A percentile compares a stretch with the other conserved stretches of the same genome.
phyloP scores from a whole-genome alignment of 352 stramenopile genomes.

The Globisporangium heterothallicum region DNA sequence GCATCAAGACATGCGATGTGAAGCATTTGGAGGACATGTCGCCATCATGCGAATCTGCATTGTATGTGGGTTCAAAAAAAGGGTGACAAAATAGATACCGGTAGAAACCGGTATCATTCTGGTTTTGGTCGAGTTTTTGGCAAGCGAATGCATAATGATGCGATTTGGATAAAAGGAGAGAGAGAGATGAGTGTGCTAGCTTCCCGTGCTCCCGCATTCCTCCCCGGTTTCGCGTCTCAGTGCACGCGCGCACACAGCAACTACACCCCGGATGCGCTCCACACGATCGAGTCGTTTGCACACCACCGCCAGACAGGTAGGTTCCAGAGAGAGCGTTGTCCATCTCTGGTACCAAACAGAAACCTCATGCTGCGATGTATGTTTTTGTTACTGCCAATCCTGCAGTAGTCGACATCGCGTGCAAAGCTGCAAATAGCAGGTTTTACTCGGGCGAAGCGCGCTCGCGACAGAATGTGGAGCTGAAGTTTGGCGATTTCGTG shows the following conservation, averaged over 20 bases:
- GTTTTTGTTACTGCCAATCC: background rate
- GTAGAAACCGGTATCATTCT: no score
- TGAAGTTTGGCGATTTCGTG: slow-evolving; percentile 83
- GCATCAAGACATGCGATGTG: no score
- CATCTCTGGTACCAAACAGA: no score
- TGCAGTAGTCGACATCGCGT: slow-evolving; percentile 75
- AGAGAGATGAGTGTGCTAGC: slow-evolving; percentile 6
- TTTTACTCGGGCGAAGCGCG: slow-evolving; percentile 62
- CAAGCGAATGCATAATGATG: no score
- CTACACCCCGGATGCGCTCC: slow-evolving; percentile 25
- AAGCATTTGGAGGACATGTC: no score
- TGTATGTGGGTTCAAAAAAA: no score
- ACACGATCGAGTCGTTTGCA: slow-evolving; percentile 19
- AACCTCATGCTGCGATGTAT: background rate
- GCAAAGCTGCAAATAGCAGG: slow-evolving; percentile 33
- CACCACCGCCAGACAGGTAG: slow-evolving; percentile 34
- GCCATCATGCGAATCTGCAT: no score
- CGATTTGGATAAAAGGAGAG: background rate
- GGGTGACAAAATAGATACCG: no score
- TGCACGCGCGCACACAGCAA: slow-evolving; percentile 20
- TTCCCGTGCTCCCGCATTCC: slow-evolving; percentile 15
- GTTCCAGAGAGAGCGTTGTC: no score
- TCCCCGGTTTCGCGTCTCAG: slow-evolving; percentile 27
- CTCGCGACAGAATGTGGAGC: slow-evolving; percentile 55
- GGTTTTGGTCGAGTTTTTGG: no score